These are phyloP conservation scores for Beverwykella pulmonaria DNA, from an alignment of 495 filamentous ascomycete genomes.

Conservation along the genomic window DNA sequence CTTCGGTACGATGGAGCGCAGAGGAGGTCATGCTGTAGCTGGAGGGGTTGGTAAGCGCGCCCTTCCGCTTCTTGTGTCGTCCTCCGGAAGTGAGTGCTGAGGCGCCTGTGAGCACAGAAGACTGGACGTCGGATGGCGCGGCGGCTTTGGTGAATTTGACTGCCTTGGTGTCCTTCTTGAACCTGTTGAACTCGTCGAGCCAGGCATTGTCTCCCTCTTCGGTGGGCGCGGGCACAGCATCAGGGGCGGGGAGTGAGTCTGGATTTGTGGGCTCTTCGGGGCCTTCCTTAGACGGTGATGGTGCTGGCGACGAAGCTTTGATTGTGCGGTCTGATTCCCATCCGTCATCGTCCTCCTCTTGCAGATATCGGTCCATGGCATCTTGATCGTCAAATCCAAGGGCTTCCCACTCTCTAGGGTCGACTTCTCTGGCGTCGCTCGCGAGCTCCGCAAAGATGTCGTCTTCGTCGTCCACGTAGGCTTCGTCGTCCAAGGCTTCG, in stretches of 20 bases:
- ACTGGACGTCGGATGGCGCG: conserved; percentile 65
- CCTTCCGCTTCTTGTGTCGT: conserved; percentile 85
- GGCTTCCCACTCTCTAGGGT: conserved; percentile 63
- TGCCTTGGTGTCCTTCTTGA: conserved; percentile 74
- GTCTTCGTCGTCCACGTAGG: conserved; percentile 84
- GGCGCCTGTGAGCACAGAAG: conserved; percentile 77
- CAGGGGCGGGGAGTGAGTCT: conserved; percentile 39
- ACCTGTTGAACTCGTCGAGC: conserved; percentile 87
- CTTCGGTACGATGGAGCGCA: conserved; percentile 82
- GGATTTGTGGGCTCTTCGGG: conserved; percentile 28
- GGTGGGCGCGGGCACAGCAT: conserved; percentile 53
- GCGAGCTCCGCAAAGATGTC: conserved; percentile 78
- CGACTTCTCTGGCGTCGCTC: conserved; percentile 71
- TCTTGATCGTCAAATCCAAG: conserved; percentile 47
- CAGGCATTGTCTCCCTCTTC: conserved; percentile 67
- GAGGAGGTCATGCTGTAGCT: conserved; percentile 97
- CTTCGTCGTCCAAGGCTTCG: conserved; percentile 94
- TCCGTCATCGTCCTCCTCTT: conserved; percentile 70
- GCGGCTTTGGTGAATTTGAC: conserved; percentile 48
- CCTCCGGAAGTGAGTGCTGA: conserved; percentile 62
- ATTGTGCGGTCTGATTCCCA: conserved; percentile 96
- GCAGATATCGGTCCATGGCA: conserved; percentile 51
- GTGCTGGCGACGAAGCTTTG: conserved; percentile 54
- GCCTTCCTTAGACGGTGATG: conserved; percentile 34
- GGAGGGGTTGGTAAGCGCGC: conserved; percentile 84